A percentile compares a stretch with the other conserved stretches of the same genome.
Evolutionary conservation across 1,139 yeast species (phyloP).

Genomic region (Sugiyamaella neomexicana): DNA sequence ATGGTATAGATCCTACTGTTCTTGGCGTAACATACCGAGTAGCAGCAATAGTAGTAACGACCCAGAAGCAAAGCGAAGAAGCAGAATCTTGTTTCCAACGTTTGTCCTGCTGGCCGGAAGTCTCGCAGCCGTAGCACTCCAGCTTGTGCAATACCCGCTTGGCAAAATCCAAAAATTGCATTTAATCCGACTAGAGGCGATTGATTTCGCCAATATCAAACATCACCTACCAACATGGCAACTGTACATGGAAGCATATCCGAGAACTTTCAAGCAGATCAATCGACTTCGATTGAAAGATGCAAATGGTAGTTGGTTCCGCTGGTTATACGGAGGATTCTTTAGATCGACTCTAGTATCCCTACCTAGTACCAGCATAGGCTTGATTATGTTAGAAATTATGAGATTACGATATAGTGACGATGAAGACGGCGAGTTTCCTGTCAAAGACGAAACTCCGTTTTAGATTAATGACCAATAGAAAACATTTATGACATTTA

Average conservation of each 20-base stretch:
- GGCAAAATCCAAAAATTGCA: conserved; percentile 78
- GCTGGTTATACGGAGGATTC: conserved; percentile 78
- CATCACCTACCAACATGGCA: conserved; percentile 24
- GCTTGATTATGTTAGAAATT: conserved; percentile 80
- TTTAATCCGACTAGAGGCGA: conserved; percentile 72
- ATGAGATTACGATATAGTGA: conserved; percentile 53
- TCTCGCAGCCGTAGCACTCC: conserved; percentile 74
- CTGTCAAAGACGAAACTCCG: neutral
- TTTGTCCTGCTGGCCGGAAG: conserved; percentile 87
- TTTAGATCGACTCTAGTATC: conserved; percentile 68
- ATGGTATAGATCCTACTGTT: conserved; percentile 28
- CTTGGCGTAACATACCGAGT: conserved; percentile 20
- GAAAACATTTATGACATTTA: neutral
- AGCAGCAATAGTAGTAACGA: conserved; percentile 15
- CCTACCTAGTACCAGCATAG: conserved; percentile 85
- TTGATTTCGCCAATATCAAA: conserved; percentile 46
- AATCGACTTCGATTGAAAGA: conserved; percentile 55
- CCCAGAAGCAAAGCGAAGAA: conserved; percentile 30
- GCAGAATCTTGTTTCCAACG: conserved; percentile 57
- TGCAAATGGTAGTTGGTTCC: conserved; percentile 53
- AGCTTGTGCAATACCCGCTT: conserved; percentile 81
- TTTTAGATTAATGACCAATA: neutral
- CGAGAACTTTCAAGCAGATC: conserved; percentile 67
- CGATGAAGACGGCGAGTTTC: conserved; percentile 14
- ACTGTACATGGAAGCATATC: conserved; percentile 59